phyloP scores from a whole-genome alignment of 805 yeast species.

The Metschnikowia matae region DNA sequence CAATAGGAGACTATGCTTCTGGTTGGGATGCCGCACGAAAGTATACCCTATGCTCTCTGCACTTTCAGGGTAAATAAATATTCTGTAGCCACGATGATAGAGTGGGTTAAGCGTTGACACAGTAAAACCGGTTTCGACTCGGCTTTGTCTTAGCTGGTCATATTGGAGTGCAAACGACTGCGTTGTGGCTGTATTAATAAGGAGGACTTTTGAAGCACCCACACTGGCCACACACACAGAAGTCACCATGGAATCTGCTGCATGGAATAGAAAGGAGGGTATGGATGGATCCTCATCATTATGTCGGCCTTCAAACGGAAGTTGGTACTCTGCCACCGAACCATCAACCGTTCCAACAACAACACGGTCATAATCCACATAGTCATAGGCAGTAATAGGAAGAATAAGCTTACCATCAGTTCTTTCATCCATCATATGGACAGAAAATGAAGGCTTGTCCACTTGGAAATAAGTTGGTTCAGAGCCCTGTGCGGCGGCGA shows the following conservation, averaged over 20 bases:
- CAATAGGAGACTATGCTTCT: conserved; percentile 27
- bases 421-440: conserved; percentile 10
- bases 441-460: conserved; percentile 22
- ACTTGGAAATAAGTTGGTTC: conserved; percentile 17
- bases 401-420: conserved; percentile 1
- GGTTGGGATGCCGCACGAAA: conserved; percentile 33
- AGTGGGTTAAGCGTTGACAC: conserved; percentile 26
- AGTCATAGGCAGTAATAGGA: conserved; percentile 46
- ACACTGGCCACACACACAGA: conserved; percentile 26
- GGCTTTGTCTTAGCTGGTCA: conserved; percentile 27
- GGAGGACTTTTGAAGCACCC: conserved; percentile 19
- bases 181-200: conserved; percentile 30
- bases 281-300: conserved; percentile 14
- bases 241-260: conserved; percentile 31
- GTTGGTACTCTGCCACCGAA: conserved; percentile 50
- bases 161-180: conserved; percentile 18
- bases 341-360: conserved; percentile 62
- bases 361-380: conserved; percentile 39
- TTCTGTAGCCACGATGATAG: conserved; percentile 26
- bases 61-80: conserved; percentile 24
- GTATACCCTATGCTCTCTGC: conserved; percentile 28
- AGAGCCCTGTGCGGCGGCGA: conserved; percentile 16
- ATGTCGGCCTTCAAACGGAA: conserved; percentile 24
- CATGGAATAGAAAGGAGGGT: conserved; percentile 32
- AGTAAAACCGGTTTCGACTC: conserved; percentile 23